Percentiles rank a stretch among this genome's conserved stretches.
These are phyloP conservation scores for Phellopilus nigrolimitatus DNA, from an alignment of 1,284 basidiomycete genomes.

Conservation along the genomic window DNA sequence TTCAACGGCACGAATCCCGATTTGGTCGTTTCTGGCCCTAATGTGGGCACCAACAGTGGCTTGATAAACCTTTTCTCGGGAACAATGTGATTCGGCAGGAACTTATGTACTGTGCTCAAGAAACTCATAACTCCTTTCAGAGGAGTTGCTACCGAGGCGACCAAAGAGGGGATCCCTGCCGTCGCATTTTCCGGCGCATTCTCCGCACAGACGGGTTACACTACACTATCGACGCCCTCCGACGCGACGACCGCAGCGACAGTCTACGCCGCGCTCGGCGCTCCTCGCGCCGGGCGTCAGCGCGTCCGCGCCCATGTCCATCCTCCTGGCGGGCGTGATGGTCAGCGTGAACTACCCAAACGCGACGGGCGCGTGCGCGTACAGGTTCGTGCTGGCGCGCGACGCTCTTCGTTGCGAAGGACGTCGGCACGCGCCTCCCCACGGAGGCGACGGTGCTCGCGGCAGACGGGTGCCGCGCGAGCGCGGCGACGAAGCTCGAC, in stretches of 20 bases:
- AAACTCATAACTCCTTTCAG: constrained; percentile 26
- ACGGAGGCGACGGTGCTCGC: constrained; percentile 35
- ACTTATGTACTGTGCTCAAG: not conserved
- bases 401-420: constrained; percentile 22
- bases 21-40: constrained; percentile 47
- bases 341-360: constrained; percentile 50
- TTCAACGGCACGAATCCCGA: constrained; percentile 39
- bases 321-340: constrained; percentile 37
- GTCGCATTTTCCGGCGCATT: constrained; percentile 44
- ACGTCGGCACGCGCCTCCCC: constrained; percentile 35
- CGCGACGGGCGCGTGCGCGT: constrained; percentile 35
- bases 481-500: constrained; percentile 41
- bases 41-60: constrained; percentile 38
- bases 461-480: constrained; percentile 38
- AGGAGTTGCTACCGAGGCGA: constrained; percentile 44
- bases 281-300: constrained; percentile 29
- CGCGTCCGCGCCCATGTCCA: constrained; percentile 45
- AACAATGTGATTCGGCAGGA: constrained; percentile 38
- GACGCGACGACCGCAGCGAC: constrained; percentile 34
- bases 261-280: constrained; percentile 39
- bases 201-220: constrained; percentile 40
- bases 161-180: constrained; percentile 42
- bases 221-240: constrained; percentile 36
- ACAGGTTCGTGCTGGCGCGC: constrained; percentile 34
- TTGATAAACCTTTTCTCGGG: constrained; percentile 35